These are phyloP conservation scores for Suillus discolor DNA, from an alignment of 768 basidiomycete genomes.

Conservation along the genomic window DNA sequence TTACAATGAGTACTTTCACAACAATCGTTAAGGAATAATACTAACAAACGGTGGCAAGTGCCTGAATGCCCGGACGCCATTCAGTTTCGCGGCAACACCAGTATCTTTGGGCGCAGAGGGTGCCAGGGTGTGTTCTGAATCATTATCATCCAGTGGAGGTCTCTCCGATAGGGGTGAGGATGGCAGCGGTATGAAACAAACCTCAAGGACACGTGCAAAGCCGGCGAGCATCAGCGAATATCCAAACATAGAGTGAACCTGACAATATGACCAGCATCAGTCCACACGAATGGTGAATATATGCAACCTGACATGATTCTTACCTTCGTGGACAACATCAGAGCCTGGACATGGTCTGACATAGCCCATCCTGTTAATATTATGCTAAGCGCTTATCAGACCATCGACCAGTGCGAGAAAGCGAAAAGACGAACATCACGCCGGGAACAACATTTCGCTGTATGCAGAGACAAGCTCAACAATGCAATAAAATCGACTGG, in stretches of 20 bases:
- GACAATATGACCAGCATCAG: slow-evolving; percentile 6
- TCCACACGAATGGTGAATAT: slow-evolving; percentile 3
- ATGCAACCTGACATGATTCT: neutral
- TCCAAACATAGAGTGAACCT: slow-evolving; percentile 89
- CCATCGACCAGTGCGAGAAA: neutral
- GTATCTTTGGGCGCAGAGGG: slow-evolving; percentile 29
- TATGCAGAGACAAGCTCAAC: slow-evolving; percentile 2
- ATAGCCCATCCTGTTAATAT: slow-evolving; percentile 94
- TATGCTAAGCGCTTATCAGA: slow-evolving; percentile 49
- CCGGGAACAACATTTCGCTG: slow-evolving; percentile 82
- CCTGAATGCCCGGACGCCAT: slow-evolving; percentile 65
- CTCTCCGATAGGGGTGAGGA: slow-evolving; percentile 28
- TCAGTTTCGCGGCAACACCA: slow-evolving; percentile 28
- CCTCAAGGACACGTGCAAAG: slow-evolving; percentile 74
- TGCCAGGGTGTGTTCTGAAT: slow-evolving; percentile 70
- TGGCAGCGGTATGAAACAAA: slow-evolving; percentile 69
- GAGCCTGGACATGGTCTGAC: slow-evolving; percentile 84
- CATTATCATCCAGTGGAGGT: slow-evolving; percentile 45
- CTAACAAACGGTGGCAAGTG: slow-evolving; percentile 89
- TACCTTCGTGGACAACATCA: slow-evolving; percentile 84
- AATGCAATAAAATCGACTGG: slow-evolving; percentile 3
- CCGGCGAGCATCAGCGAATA: slow-evolving; percentile 85
- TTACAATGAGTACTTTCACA: slow-evolving; percentile 10
- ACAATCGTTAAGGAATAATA: slow-evolving; percentile 19
- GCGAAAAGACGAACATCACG: slow-evolving; percentile 58